Base-by-base conservation (phyloP, 2,329 filamentous ascomycete species). In the Elsinoe necatrix region DNA sequence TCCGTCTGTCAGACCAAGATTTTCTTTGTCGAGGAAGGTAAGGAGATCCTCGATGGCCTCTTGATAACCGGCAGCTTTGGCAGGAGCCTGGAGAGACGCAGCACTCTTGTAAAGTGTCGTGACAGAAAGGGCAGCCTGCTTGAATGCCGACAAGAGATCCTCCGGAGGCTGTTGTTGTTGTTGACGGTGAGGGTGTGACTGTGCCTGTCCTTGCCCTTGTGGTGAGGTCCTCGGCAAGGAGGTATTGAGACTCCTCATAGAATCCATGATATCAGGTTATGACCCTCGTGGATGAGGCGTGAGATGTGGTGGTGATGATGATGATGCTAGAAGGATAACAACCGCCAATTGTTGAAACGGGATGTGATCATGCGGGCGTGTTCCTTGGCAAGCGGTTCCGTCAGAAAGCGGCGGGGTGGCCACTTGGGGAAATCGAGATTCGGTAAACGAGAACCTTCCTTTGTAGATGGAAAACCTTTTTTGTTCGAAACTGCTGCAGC, bases 101-200 rank as follows among this genome's bases (percentile, higher is more conserved):
- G 92, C 92, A 37, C 85, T 91, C 73, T 95, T 96, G 76, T 97
- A 97, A 12, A 98, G 83, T 67, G 95, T 95, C 48, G 93, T 97
- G 56, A 97, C 91, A 4, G 90, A 95, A 31, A 96, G 79, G 18
- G 93, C 93, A 31, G 93, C 93, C 14, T 87, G 84, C 71, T 90
- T 93, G 79, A 98, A 98, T 58, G 89, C 85, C 64, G 92, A 85
- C 58, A 96, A 82, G 48, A 96, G 82, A 67, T 76, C 69, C 35
- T 66, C 62, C 59, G 60, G 65, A 43, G 65, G 71, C 58, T 58
- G 58, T 62, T 72, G 69, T n/a, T 61, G 58, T 14, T 62, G 57
- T 42, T 64, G 62, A 43, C 42, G 54, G 37, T 58, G 42, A 25
- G 34, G 25, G 11, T 57, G 69, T 35, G 37, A 45, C 61, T 72